Conservation (phyloP, 768 basidiomycete genomes). For the Megacollybia marginata region DNA sequence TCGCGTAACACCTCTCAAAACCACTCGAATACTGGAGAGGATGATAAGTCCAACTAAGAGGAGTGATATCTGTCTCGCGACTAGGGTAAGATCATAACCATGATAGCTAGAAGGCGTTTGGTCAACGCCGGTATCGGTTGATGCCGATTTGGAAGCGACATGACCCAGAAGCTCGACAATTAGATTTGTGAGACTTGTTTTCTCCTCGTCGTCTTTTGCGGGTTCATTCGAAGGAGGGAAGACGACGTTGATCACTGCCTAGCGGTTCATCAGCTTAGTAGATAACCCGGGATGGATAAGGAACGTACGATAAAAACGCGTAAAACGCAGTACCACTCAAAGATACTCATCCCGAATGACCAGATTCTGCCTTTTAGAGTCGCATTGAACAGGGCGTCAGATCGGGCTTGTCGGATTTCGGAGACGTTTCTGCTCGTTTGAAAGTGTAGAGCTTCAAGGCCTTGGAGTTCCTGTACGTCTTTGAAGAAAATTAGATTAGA, state of each 20-base stretch:
- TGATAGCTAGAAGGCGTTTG: no score
- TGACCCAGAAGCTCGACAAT: conserved; percentile 12
- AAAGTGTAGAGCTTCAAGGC: conserved; percentile 59
- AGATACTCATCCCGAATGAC: conserved; percentile 39
- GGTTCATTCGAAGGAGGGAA: conserved; percentile 20
- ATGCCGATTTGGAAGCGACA: not conserved
- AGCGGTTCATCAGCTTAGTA: conserved; percentile 17
- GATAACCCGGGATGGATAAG: not conserved
- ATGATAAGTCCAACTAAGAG: conserved; percentile 73
- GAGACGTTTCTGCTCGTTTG: conserved; percentile 58
- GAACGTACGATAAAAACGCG: conserved; percentile 53
- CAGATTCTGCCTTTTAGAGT: conserved; percentile 51
- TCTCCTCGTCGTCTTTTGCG: conserved; percentile 6
- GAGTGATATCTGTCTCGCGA: conserved; percentile 51
- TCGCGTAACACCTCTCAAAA: conserved; percentile 60
- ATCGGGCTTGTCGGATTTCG: conserved; percentile 38
- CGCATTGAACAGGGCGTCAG: conserved; percentile 36
- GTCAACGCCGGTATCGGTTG: conserved; percentile 5
- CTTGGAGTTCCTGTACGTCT: conserved; percentile 52
- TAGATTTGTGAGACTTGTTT: conserved; percentile 33
- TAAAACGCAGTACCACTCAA: conserved; percentile 61
- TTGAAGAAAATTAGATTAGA: not conserved
- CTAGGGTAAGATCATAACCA: conserved; percentile 26
- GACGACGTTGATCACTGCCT: conserved; percentile 50
- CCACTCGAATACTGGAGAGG: conserved; percentile 60